These are phyloP conservation scores for Diaporthe sp. DNA, from an alignment of 2,329 filamentous ascomycete genomes.

Conservation along the genomic window DNA sequence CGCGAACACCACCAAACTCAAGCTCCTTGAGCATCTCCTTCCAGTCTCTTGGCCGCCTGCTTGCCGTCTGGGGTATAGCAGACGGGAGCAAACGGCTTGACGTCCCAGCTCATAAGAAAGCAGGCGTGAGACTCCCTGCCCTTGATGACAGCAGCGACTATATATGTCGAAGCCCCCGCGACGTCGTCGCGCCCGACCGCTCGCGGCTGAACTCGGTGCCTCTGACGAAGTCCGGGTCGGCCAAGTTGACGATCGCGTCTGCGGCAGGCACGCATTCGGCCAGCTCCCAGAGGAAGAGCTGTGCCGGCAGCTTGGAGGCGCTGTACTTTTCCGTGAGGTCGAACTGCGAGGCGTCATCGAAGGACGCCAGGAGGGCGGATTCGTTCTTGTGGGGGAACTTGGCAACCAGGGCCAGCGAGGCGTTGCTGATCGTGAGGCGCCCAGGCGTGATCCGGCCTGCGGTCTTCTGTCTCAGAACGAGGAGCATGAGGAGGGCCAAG, in stretches of 20 bases:
- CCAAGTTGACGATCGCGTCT: constrained; percentile 51
- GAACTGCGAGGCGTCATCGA: constrained; percentile 48
- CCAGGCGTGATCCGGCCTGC: constrained; percentile 42
- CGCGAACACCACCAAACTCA: constrained; percentile 34
- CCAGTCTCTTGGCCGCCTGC: constrained; percentile 24
- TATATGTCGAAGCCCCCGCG: constrained; percentile 50
- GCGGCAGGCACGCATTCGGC: constrained; percentile 46
- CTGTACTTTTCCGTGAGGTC: constrained; percentile 43
- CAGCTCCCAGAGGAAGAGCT: constrained; percentile 50
- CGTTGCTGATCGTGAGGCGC: constrained; percentile 50
- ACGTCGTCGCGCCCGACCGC: constrained; percentile 31
- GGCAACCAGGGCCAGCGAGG: constrained; percentile 46
- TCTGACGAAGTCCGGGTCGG: constrained; percentile 51
- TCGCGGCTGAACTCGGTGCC: constrained; percentile 50
- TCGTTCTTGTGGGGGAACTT: constrained; percentile 46
- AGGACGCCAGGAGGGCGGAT: constrained; percentile 47
- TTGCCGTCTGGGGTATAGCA: constrained; percentile 3
- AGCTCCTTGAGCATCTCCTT: constrained; percentile 41
- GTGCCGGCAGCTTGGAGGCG: constrained; percentile 48
- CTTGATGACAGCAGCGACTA: constrained; percentile 51
- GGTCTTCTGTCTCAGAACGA: constrained; percentile 49
- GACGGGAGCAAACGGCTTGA: constrained; percentile 48
- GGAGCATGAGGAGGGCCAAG: constrained; percentile 52
- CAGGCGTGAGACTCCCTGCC: constrained; percentile 54
- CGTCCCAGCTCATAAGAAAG: constrained; percentile 52